These are phyloP conservation scores for Lactarius evosmus DNA, from an alignment of 768 basidiomycete genomes.

Conservation along the genomic window DNA sequence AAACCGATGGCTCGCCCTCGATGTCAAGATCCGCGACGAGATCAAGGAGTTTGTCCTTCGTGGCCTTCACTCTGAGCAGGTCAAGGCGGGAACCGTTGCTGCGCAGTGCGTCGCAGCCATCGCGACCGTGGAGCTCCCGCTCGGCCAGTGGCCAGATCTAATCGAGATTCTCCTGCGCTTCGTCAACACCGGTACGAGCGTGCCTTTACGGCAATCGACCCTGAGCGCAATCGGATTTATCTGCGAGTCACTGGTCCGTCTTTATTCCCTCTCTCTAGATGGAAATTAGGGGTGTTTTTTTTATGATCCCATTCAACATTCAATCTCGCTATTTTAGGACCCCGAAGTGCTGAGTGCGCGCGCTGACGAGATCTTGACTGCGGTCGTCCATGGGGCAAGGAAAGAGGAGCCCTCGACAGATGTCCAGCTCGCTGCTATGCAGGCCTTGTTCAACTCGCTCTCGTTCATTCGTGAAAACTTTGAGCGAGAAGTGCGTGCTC, in stretches of 20 bases:
- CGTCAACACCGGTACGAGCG: constrained; percentile 69
- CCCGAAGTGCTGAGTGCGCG: constrained; percentile 85
- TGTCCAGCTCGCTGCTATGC: constrained; percentile 90
- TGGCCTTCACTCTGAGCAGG: constrained; percentile 69
- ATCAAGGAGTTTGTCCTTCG: constrained; percentile 86
- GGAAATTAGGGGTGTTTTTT: not conserved
- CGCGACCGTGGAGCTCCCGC: constrained; percentile 88
- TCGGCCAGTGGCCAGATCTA: constrained; percentile 84
- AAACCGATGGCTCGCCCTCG: constrained; percentile 79
- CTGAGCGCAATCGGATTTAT: constrained; percentile 96
- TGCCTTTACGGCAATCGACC: constrained; percentile 78
- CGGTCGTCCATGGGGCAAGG: constrained; percentile 95
- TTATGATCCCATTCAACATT: not conserved
- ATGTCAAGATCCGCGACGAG: constrained; percentile 62
- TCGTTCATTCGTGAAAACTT: constrained; percentile 99
- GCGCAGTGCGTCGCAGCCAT: constrained; percentile 94
- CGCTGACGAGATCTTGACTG: constrained; percentile 96
- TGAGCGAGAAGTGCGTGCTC: constrained; percentile 78
- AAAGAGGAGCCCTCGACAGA: constrained; percentile 91
- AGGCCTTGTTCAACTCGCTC: constrained; percentile 90
- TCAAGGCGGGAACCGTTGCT: constrained; percentile 79
- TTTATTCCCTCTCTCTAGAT: not conserved
- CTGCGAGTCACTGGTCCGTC: constrained; percentile 91
- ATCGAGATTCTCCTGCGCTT: constrained; percentile 86
- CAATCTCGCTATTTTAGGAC: constrained; percentile 54